Percentiles rank a stretch among this genome's conserved stretches.
Evolutionary conservation across 2,329 filamentous ascomycete species (phyloP).

Genomic region (Diaporthe batatas): DNA sequence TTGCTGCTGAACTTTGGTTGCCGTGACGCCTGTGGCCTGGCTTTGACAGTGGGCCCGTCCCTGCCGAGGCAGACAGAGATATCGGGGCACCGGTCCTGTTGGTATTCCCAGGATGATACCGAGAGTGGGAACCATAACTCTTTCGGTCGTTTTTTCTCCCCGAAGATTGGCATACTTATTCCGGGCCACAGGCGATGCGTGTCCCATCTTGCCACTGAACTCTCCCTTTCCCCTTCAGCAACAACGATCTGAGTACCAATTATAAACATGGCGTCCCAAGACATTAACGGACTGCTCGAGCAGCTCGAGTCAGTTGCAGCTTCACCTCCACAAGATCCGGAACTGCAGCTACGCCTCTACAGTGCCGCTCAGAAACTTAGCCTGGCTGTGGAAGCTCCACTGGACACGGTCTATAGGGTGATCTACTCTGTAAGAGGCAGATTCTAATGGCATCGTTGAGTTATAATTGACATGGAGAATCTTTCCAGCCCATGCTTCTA

Average conservation of each 20-base stretch:
- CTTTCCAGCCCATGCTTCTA: slow-evolving; percentile 30
- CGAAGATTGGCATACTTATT: too few relatives aligned
- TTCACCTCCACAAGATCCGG: slow-evolving; percentile 15
- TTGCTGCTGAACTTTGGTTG: background rate
- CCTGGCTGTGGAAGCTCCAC: slow-evolving; percentile 11
- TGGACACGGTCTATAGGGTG: slow-evolving; percentile 27
- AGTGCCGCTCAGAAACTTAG: slow-evolving; percentile 7
- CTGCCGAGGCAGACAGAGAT: background rate
- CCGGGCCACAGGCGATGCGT: too few relatives aligned
- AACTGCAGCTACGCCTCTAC: slow-evolving; percentile 3
- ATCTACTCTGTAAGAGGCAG: slow-evolving; percentile 9
- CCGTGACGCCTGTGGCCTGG: too few relatives aligned
- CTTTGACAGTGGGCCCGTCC: background rate
- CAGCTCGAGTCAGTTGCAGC: slow-evolving; percentile 27
- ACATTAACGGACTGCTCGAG: slow-evolving; percentile 16
- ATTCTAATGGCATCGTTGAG: too few relatives aligned
- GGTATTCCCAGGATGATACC: too few relatives aligned
- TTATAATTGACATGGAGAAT: background rate
- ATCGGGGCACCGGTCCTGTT: background rate
- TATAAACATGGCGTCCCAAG: background rate
- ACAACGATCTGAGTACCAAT: background rate
- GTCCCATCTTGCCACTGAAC: background rate
- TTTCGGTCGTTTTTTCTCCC: background rate
- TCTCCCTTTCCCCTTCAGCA: background rate
- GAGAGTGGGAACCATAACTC: background rate